Evolutionary conservation across 2,329 filamentous ascomycete species (phyloP), one percentile per base, ranked within the genome.

Genomic region (Pseudofabraea citricarpa): DNA sequence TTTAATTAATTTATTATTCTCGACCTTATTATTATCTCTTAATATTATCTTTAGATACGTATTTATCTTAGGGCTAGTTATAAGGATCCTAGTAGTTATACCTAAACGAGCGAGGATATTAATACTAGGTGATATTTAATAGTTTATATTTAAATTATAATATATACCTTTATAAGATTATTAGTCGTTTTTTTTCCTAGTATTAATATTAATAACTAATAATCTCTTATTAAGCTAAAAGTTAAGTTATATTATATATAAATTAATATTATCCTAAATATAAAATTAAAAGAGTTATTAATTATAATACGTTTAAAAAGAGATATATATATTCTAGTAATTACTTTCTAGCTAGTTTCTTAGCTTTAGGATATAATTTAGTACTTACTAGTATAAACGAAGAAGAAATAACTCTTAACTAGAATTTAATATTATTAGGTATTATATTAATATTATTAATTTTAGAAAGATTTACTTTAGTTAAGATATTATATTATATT

Each of bases 171-270:
- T 0, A 78, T 75, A 0, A 86, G 85, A 27, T 86, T 63, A 52
- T 85, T 88, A 0, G 69, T 70, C 0, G 85, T 82, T 8, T 73
- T 75, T 1, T 68, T 62, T 0, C n/a, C 57, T 55, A 10, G 63
- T 77, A 2, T 85, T 85, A 9, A 84, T 69, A 56, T 90, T 89
- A 49, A 90, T 61, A 1, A 88, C 69, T 0, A 85, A 82, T 4
- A 42, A 18, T 2, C 40, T 23, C 57, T 71, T 64, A 56, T 45
- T 63, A 45, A 43, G 55, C 49, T 56, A 78, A 77, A 62, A 75
- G 72, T 15, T 76, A 62, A 22, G 63, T 66, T 32, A 85, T 72
- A 41, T 64, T 70, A 16, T 46, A 43, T 39, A 24, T 16, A 10
- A 19, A 19, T 18, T 9, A 24, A 16, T 6, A 21, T 33, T 33